These are phyloP conservation scores for Myxozyma geophila DNA, from an alignment of 805 yeast genomes.

Conservation along the genomic window DNA sequence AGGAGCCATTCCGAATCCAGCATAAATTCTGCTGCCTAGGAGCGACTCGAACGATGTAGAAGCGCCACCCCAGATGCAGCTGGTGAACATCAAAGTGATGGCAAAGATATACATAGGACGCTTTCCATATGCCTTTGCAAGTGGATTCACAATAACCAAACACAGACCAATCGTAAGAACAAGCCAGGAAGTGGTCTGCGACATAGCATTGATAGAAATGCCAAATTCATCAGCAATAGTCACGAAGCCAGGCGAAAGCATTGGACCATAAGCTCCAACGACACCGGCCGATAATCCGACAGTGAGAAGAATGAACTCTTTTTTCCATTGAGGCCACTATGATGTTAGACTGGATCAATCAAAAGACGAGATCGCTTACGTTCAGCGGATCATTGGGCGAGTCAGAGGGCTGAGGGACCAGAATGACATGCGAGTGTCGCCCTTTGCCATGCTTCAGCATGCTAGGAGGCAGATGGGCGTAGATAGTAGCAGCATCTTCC, in stretches of 20 bases:
- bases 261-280: constrained; percentile 12
- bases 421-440: constrained; percentile 51
- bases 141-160: constrained; percentile 56
- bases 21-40: constrained; percentile 61
- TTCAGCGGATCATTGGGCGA: constrained; percentile 72
- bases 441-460: constrained; percentile 42
- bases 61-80: constrained; percentile 60
- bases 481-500: constrained; percentile 14
- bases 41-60: constrained; percentile 55
- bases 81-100: constrained; percentile 54
- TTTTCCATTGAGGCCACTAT: constrained; percentile 17
- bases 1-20: constrained; percentile 66
- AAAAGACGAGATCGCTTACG: not conserved
- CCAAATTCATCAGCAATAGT: not conserved
- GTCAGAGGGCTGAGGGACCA: constrained; percentile 67
- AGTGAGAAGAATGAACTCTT: constrained; percentile 6
- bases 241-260: constrained; percentile 12
- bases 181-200: constrained; percentile 10
- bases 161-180: constrained; percentile 6
- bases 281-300: constrained; percentile 13
- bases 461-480: constrained; percentile 8
- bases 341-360: not conserved
- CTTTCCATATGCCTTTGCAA: constrained; percentile 62
- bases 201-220: not conserved
- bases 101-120: constrained; percentile 59